Base-by-base conservation (phyloP, 768 basidiomycete genomes). In the Rhodotorula toruloides region DNA sequence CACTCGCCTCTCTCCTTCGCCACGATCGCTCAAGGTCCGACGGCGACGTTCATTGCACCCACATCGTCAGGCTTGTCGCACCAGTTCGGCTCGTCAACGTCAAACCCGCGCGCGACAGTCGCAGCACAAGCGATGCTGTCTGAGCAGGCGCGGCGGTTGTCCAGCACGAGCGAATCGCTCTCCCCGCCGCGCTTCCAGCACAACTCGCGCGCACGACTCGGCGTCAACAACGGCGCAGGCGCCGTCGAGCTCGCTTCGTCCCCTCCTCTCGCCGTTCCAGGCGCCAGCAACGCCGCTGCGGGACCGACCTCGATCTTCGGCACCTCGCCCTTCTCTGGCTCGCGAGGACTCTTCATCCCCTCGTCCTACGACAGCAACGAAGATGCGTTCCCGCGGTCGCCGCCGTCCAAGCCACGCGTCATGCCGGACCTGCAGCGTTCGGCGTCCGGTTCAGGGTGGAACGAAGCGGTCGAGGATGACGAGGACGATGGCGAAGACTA, bases 281-380 rank as follows among this genome's bases (percentile, higher is more conserved):
- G 53, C 29, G 37, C 49, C 29, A 43, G 32, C 16, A n/a, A 37
- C 42, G 29, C 32, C 25, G 49, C 29, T 53, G 44, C 29, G 8
- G 32, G 43, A 17, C 2, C 25, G 6, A 27, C 27, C 25, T 13
- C 44, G n/a, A 71, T 71, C 70, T 71, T 71, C 10, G 62, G 65
- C 14, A 71, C 70, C 21, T 71, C 70, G 27, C 70, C 70, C 13
- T 71, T 71, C 52, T 71, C 70, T 3, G 65, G 70, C 27, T 64
- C 65, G 32, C 54, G 70, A 19, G 70, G 65, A 0, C 60, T 71
- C 22, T 71, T 71, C 63, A 67, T 71, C 32, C 70, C 70, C 17
- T 58, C 50, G 14, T 61, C 59, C 37, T 71, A 67, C 63, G 70
- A 67, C 48, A 52, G 47, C 22, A 60, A 64, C 63, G 65, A 65